Evolutionary conservation across 371 early-diverging fungal genomes (phyloP).

Genomic region (Mortierella sp.): DNA sequence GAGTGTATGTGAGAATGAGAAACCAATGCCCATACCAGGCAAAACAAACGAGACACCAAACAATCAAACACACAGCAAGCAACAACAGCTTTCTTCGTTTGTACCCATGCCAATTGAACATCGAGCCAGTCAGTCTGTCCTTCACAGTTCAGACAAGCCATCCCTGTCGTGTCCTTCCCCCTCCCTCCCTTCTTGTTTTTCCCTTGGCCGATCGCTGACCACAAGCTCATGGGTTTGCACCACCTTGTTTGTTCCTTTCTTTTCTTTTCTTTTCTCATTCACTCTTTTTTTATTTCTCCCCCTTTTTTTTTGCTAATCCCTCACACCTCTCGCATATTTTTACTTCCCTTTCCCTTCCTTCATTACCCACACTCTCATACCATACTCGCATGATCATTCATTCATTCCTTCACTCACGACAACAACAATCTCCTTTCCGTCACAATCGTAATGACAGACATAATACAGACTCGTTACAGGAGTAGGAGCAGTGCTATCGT

Average conservation of each 20-base stretch:
- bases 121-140: background rate
- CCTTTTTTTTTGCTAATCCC: conserved; percentile 5
- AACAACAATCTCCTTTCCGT: background rate
- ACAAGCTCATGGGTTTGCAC: too few species aligned
- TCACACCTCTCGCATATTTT: background rate
- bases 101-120: background rate
- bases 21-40: background rate
- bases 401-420: conserved; percentile 1
- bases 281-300: background rate
- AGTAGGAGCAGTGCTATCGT: conserved; percentile 42
- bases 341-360: too few species aligned
- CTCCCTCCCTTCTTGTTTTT: too few species aligned
- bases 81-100: background rate
- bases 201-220: too few species aligned
- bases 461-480: conserved; percentile 35
- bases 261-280: background rate
- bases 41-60: background rate
- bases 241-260: background rate
- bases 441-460: conserved; percentile 15
- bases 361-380: background rate
- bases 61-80: background rate
- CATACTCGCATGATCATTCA: background rate
- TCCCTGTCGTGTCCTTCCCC: background rate
- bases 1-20: background rate
- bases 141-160: background rate